Percentiles rank a stretch among this genome's conserved stretches.
Evolutionary conservation across 1,284 basidiomycete species (phyloP).

Genomic region (Sanghuangporus baumii): DNA sequence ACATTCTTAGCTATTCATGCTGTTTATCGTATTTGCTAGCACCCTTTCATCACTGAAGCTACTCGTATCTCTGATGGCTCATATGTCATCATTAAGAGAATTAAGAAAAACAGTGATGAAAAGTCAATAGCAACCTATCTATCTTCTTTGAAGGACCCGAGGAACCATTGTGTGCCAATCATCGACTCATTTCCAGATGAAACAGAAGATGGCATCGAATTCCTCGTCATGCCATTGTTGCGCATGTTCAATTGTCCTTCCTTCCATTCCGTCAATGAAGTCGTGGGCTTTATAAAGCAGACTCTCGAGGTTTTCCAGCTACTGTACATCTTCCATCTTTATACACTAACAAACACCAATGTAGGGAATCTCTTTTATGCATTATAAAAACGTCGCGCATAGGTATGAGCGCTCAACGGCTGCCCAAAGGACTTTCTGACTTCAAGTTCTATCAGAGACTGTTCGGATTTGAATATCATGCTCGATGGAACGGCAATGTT

Average conservation of each 20-base stretch:
- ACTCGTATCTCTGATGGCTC: neutral
- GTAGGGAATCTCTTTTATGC: conserved; percentile 2
- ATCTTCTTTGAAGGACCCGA: conserved; percentile 7
- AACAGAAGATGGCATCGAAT: neutral
- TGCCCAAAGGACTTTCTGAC: neutral
- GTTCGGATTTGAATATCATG: conserved; percentile 6
- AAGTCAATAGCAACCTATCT: conserved; percentile 6
- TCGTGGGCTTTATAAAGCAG: conserved; percentile 6
- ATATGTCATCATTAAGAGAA: neutral
- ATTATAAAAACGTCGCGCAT: neutral
- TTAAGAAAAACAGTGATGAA: neutral
- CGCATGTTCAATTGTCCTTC: conserved; percentile 4
- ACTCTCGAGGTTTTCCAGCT: conserved; percentile 2
- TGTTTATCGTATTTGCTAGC: too few relatives aligned
- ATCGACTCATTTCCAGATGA: conserved; percentile 14
- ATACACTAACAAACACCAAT: neutral
- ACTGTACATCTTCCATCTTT: neutral
- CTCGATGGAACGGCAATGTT: conserved; percentile 1
- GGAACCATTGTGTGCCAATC: conserved; percentile 20
- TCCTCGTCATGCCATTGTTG: conserved; percentile 12
- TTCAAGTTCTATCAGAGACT: neutral
- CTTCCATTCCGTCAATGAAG: conserved; percentile 6
- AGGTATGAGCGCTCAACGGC: neutral
- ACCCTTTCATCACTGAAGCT: neutral
- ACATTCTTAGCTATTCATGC: too few relatives aligned